Base-by-base conservation (phyloP, 2,329 filamentous ascomycete species). In the Amesomyces nigricolor region DNA sequence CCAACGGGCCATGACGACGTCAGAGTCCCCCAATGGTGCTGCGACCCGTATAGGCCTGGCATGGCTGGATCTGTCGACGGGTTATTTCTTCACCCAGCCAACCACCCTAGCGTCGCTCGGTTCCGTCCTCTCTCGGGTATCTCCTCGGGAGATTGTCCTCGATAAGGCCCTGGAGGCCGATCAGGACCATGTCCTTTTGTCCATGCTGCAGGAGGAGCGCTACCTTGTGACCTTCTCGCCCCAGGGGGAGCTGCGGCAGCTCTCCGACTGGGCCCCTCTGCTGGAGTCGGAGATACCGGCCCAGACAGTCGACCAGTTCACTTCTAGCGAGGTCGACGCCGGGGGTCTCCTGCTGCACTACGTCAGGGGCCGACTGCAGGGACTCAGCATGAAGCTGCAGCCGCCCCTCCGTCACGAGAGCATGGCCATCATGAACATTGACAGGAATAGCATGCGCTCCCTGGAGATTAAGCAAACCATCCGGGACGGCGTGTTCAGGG, bases 41-140 rank as follows among this genome's bases (percentile, higher is more conserved):
- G 55, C 66, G 13, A 61, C 78, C 51, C 71, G 72, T 45, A 75
- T 95, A 54, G 94, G 94, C 3, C 75, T 99, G 48, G 89, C 94
- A 40, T 99, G 94, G 94, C 76, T 97, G 46, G 94, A 99, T 71
- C 74, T 97, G 26, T 96, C 94, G 8, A 99, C 94, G 2, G 94
- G 94, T 13, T 88, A 92, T 64, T 99, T 99, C 71, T 90, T 85
- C 65, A 96, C 91, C 0, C 91, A 97, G 67, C 76, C 76, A 16
- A 86, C 88, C 0, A 85, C 85, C 17, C 71, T 91, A 7, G 75
- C 81, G 48, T 84, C 85, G 53, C 73, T 99, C 4, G 78, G 88
- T n/a, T 90, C 91, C 9, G 84, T 88, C 17, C 76, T 97, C 49
- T 88, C 91, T 29, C 85, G 92, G 26, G 87, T 97, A 60, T 83